Conservation (phyloP, 2,329 filamentous ascomycete genomes). For the Teratosphaeria zuluensis region DNA sequence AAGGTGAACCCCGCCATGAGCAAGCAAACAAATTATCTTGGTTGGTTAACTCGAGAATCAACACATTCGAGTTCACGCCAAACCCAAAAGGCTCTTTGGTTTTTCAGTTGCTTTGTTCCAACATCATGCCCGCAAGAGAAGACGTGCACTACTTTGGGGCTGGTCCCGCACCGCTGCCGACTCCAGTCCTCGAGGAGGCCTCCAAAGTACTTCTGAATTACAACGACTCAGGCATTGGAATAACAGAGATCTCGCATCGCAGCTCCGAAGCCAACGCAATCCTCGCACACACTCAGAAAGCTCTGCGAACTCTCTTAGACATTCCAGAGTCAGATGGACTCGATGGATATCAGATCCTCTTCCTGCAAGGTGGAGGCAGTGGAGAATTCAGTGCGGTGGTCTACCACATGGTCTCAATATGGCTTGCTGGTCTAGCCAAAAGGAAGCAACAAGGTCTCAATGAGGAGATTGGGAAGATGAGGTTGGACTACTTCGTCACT, state of each 20-base stretch:
- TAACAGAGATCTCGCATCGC: conserved; percentile 86
- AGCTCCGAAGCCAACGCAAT: conserved; percentile 69
- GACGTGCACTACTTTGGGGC: conserved; percentile 83
- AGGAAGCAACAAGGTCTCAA: conserved; percentile 36
- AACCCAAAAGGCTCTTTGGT: not conserved
- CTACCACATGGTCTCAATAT: conserved; percentile 75
- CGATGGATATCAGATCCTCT: conserved; percentile 75
- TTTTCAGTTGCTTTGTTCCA: not conserved
- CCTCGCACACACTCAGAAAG: conserved; percentile 66
- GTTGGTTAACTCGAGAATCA: not conserved
- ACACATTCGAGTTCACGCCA: not conserved
- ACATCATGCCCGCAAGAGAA: conserved; percentile 57
- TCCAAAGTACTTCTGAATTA: conserved; percentile 73
- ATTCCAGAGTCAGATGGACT: conserved; percentile 72
- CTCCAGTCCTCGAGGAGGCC: conserved; percentile 66
- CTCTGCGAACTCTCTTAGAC: conserved; percentile 64
- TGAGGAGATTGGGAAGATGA: conserved; percentile 54
- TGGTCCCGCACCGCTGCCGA: conserved; percentile 79
- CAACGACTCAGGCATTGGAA: conserved; percentile 68
- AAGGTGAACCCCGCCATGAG: not conserved
- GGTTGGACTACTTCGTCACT: conserved; percentile 82
- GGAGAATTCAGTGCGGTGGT: conserved; percentile 76
- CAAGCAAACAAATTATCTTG: not conserved
- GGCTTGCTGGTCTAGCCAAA: conserved; percentile 61
- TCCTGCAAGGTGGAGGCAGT: conserved; percentile 78